A percentile compares a stretch with the other conserved stretches of the same genome.
Conservation (phyloP, 345 rosid genomes). For the Trapa bicornis region DNA sequence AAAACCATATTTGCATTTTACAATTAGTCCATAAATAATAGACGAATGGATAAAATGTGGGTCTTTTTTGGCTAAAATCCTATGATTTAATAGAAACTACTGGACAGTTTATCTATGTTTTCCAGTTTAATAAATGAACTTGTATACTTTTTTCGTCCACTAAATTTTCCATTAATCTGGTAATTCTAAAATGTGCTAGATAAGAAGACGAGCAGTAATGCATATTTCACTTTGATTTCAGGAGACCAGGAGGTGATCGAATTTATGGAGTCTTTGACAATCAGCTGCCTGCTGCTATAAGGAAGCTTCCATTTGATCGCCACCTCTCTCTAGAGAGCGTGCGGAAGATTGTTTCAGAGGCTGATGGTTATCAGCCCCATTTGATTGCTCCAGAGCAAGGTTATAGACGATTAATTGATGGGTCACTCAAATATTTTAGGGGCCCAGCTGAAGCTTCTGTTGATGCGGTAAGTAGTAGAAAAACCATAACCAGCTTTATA, state of each 20-base stretch:
- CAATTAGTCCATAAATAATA: too few species aligned
- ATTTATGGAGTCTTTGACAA: slow-evolving; percentile 73
- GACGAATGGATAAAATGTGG: too few species aligned
- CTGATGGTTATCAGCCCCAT: slow-evolving; percentile 86
- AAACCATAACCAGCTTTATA: background rate
- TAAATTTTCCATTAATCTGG: too few species aligned
- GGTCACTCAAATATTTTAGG: slow-evolving; percentile 51
- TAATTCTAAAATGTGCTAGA: too few species aligned
- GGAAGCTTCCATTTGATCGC: slow-evolving; percentile 79
- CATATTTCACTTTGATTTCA: slow-evolving; percentile 12
- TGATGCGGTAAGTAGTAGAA: slow-evolving; percentile 51
- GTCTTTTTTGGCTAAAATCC: too few species aligned
- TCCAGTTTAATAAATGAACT: too few species aligned
- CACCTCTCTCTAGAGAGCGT: slow-evolving; percentile 71
- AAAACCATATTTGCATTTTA: too few species aligned
- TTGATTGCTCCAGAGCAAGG: slow-evolving; percentile 13
- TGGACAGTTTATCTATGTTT: too few species aligned
- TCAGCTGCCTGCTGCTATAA: slow-evolving; percentile 77
- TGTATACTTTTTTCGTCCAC: too few species aligned
- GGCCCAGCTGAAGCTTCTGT: slow-evolving; percentile 87
- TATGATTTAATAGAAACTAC: too few species aligned
- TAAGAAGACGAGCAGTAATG: background rate
- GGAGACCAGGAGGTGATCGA: slow-evolving; percentile 82
- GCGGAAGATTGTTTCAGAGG: slow-evolving; percentile 63
- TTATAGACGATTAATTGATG: slow-evolving; percentile 60